A percentile compares a stretch with the other conserved stretches of the same genome.
These are phyloP conservation scores for Teunomyces barrocoloradensis DNA, from an alignment of 805 yeast species.

Conservation along the genomic window DNA sequence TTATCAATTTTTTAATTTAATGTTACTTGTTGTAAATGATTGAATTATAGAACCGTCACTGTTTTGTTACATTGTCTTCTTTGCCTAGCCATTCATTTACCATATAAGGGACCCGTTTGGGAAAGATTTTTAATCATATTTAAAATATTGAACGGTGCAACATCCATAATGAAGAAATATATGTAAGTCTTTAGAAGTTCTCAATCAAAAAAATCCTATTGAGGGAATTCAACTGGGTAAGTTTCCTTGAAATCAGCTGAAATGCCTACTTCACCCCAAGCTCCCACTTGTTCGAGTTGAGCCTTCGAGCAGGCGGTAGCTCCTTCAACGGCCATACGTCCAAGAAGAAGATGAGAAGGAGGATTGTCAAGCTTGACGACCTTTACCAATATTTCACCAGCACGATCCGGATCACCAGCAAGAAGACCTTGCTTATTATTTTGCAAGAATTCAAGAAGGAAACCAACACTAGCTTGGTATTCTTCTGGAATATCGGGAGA, in stretches of 20 bases:
- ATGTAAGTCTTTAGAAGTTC: no score
- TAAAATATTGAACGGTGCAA: no score
- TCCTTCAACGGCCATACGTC: neutral
- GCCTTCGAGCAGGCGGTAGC: neutral
- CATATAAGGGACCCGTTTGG: no score
- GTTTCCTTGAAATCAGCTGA: neutral
- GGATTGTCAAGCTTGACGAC: neutral
- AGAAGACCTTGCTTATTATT: neutral
- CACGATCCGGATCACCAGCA: neutral
- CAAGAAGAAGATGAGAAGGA: constrained; percentile 1
- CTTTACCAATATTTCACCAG: neutral
- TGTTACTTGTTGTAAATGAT: no score
- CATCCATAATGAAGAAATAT: no score
- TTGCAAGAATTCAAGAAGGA: neutral
- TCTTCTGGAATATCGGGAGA: neutral
- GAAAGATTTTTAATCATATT: no score
- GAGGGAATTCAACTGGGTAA: neutral
- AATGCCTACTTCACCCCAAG: neutral
- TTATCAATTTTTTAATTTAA: no score
- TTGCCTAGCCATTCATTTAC: no score
- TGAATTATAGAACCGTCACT: no score
- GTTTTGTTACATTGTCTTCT: no score
- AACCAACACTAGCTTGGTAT: neutral
- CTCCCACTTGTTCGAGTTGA: neutral
- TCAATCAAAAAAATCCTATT: neutral